phyloP scores from a whole-genome alignment of 495 filamentous ascomycete genomes.

The Hyaloscypha hepaticicola region DNA sequence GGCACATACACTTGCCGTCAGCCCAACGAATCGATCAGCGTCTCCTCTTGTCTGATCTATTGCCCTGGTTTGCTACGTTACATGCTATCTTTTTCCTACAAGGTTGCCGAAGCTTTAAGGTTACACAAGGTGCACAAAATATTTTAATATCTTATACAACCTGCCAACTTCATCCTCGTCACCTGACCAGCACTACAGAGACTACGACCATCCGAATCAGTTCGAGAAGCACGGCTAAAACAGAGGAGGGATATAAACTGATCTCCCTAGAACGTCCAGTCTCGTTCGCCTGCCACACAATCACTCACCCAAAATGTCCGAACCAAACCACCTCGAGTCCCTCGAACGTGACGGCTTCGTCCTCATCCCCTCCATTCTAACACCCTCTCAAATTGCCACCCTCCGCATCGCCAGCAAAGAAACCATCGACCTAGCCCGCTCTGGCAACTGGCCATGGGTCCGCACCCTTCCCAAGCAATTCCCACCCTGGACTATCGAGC shows the following conservation, averaged over 20 bases:
- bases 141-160: neutral
- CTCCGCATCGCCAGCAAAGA: constrained; percentile 56
- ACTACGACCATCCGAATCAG: neutral
- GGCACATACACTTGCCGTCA: neutral
- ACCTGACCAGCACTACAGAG: neutral
- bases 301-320: constrained; percentile 11
- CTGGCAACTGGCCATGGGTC: constrained; percentile 72
- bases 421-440: constrained; percentile 55
- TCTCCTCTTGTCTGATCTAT: neutral
- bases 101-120: neutral
- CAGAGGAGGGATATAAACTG: too few species aligned
- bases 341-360: constrained; percentile 32
- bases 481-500: constrained; percentile 67
- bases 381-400: constrained; percentile 33
- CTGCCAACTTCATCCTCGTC: neutral
- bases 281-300: neutral
- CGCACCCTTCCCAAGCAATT: constrained; percentile 84
- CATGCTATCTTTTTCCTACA: constrained; percentile 11
- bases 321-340: constrained; percentile 25
- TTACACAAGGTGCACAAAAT: neutral
- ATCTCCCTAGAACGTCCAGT: too few species aligned
- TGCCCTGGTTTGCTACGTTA: constrained; percentile 18
- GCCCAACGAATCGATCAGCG: neutral
- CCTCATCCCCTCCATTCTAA: constrained; percentile 28
- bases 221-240: neutral